A percentile compares a stretch with the other conserved stretches of the same genome.
phyloP scores from a whole-genome alignment of 2,329 filamentous ascomycete species.

The Tolypocladium inflatum region DNA sequence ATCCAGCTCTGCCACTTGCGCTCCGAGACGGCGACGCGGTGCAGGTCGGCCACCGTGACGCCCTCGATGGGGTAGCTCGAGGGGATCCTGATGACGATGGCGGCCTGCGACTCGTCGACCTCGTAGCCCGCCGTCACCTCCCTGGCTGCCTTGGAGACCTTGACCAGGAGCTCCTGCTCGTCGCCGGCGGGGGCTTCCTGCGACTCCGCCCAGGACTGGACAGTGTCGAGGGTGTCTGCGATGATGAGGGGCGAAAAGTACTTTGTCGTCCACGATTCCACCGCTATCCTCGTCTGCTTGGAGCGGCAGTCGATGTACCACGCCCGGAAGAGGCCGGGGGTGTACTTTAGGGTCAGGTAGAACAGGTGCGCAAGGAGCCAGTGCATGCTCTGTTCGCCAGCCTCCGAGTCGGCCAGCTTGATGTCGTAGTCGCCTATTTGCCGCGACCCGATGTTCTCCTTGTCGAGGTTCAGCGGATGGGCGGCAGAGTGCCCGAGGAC shows the following conservation, averaged over 20 bases:
- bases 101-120: conserved; percentile 77
- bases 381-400: conserved; percentile 64
- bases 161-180: conserved; percentile 53
- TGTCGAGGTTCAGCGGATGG: conserved; percentile 63
- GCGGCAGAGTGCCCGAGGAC: conserved; percentile 72
- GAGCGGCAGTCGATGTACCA: conserved; percentile 81
- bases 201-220: conserved; percentile 53
- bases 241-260: conserved; percentile 69
- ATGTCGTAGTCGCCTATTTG: conserved; percentile 48
- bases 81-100: conserved; percentile 75
- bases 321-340: conserved; percentile 67
- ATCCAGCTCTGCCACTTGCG: conserved; percentile 92
- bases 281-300: conserved; percentile 67
- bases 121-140: conserved; percentile 81
- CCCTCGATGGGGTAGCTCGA: conserved; percentile 72
- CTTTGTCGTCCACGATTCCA: conserved; percentile 79
- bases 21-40: conserved; percentile 79
- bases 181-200: conserved; percentile 39
- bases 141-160: conserved; percentile 58
- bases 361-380: conserved; percentile 81
- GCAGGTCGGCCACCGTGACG: conserved; percentile 66
- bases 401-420: conserved; percentile 43
- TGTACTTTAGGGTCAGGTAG: conserved; percentile 68
- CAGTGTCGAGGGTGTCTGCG: conserved; percentile 54
- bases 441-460: conserved; percentile 48